These are phyloP conservation scores for Cryphonectria japonica DNA, from an alignment of 2,329 filamentous ascomycete genomes.

Conservation along the genomic window DNA sequence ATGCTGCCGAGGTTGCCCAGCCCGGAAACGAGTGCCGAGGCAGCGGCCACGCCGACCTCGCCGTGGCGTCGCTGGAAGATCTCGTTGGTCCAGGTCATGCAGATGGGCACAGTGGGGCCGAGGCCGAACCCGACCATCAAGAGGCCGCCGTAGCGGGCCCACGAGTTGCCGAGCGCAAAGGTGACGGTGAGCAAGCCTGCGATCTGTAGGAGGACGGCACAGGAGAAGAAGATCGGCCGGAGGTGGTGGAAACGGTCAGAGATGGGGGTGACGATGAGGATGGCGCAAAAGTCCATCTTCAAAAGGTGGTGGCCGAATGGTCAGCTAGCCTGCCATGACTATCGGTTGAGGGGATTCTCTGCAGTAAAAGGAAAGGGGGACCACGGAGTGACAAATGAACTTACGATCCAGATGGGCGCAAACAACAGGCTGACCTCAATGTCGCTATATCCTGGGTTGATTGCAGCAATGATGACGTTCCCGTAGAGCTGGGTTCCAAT, in stretches of 20 bases:
- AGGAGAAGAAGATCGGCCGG: constrained; percentile 80
- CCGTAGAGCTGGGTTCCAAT: constrained; percentile 90
- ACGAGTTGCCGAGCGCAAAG: constrained; percentile 70
- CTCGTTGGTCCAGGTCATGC: constrained; percentile 92
- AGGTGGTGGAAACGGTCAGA: constrained; percentile 84
- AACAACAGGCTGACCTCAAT: constrained; percentile 81
- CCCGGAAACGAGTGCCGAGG: constrained; percentile 82
- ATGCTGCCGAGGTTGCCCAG: constrained; percentile 86
- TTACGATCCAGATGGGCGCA: constrained; percentile 88
- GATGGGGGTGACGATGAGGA: constrained; percentile 81
- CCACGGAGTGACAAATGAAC: constrained; percentile 40
- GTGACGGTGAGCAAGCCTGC: constrained; percentile 78
- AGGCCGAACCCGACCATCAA: constrained; percentile 88
- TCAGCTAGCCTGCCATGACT: not conserved
- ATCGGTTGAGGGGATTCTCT: not conserved
- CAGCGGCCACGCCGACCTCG: constrained; percentile 87
- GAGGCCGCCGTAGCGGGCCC: constrained; percentile 87
- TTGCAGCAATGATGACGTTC: constrained; percentile 81
- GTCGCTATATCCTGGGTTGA: constrained; percentile 72
- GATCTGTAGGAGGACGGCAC: constrained; percentile 78
- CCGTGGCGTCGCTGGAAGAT: constrained; percentile 89
- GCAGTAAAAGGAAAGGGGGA: not conserved
- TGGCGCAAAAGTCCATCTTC: constrained; percentile 85
- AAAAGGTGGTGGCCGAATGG: not conserved
- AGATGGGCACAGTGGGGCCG: constrained; percentile 87